Percentiles rank a stretch among this genome's conserved stretches.
These are phyloP conservation scores for Annona squamosa DNA, from an alignment of 164 flowering plant species.

Conservation along the genomic window DNA sequence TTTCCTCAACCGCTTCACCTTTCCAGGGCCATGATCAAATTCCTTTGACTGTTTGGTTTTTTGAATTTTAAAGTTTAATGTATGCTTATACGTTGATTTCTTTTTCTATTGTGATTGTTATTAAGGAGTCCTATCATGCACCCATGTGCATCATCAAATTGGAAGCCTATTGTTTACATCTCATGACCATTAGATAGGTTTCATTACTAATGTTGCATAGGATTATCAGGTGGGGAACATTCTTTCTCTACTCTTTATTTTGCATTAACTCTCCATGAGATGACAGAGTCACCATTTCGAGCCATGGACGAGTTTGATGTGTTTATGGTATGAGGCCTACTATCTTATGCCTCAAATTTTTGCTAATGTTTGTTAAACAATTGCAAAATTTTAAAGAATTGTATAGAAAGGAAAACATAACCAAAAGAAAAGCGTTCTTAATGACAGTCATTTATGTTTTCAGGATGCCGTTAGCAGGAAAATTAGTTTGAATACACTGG, in stretches of 20 bases:
- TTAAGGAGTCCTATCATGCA: too few relatives aligned
- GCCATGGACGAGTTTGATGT: constrained; percentile 99
- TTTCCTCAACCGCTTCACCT: too few relatives aligned
- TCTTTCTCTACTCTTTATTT: constrained; percentile 93
- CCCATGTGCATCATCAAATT: too few relatives aligned
- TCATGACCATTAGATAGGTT: background rate
- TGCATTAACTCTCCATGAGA: constrained; percentile 87
- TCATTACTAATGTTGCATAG: constrained; percentile 1
- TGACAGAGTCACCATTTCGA: constrained; percentile 91
- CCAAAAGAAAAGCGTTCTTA: background rate
- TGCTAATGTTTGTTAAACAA: background rate
- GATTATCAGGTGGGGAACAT: constrained; percentile 75
- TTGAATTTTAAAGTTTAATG: too few relatives aligned
- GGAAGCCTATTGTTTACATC: too few relatives aligned
- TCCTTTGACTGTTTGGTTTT: too few relatives aligned
- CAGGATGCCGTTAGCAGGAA: constrained; percentile 98
- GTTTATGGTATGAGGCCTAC: constrained; percentile 59
- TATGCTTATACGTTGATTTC: too few relatives aligned
- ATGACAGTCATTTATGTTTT: constrained; percentile 12
- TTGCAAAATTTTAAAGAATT: background rate
- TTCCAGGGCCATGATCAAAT: too few relatives aligned
- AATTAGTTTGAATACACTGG: constrained; percentile 84
- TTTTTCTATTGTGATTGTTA: too few relatives aligned
- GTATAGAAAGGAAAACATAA: background rate
- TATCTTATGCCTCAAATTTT: background rate